Evolutionary conservation across 805 yeast genomes (phyloP).

Genomic region (Yamadazyma tumulicola): DNA sequence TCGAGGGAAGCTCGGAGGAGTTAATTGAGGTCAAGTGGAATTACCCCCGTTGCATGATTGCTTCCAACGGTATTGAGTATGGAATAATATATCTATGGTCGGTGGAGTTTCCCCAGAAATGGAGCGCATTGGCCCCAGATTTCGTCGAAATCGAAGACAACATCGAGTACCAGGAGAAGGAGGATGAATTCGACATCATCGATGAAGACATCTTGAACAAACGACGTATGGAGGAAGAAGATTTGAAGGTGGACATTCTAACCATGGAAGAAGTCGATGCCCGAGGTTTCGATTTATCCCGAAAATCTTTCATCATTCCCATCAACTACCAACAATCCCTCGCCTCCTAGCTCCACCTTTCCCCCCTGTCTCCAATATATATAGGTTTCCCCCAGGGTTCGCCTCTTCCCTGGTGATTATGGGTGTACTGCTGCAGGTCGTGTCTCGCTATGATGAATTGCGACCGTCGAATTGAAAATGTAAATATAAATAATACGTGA

Average conservation of each 20-base stretch:
- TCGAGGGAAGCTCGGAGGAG: slow-evolving; percentile 90
- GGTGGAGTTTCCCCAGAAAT: slow-evolving; percentile 77
- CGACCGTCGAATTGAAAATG: slow-evolving; percentile 9
- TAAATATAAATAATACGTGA: slow-evolving; percentile 10
- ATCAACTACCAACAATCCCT: slow-evolving; percentile 18
- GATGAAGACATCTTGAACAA: slow-evolving; percentile 64
- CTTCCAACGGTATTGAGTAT: slow-evolving; percentile 81
- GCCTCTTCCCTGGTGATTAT: no score
- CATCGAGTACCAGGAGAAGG: slow-evolving; percentile 80
- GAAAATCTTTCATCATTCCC: slow-evolving; percentile 62
- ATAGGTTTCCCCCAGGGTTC: no score
- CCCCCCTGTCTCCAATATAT: no score
- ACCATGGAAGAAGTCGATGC: slow-evolving; percentile 66
- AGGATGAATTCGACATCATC: slow-evolving; percentile 85
- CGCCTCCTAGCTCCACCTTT: no score
- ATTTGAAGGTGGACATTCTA: slow-evolving; percentile 59
- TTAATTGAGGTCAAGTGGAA: slow-evolving; percentile 87
- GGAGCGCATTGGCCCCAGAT: slow-evolving; percentile 97
- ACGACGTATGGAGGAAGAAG: slow-evolving; percentile 61
- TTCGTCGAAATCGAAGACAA: slow-evolving; percentile 93
- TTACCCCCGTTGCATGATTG: slow-evolving; percentile 64
- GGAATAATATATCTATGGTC: slow-evolving; percentile 85
- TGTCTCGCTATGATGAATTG: background rate
- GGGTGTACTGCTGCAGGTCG: no score
- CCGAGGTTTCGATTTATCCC: slow-evolving; percentile 57